Conservation (phyloP, 805 yeast species). For the Candida berthetii region DNA sequence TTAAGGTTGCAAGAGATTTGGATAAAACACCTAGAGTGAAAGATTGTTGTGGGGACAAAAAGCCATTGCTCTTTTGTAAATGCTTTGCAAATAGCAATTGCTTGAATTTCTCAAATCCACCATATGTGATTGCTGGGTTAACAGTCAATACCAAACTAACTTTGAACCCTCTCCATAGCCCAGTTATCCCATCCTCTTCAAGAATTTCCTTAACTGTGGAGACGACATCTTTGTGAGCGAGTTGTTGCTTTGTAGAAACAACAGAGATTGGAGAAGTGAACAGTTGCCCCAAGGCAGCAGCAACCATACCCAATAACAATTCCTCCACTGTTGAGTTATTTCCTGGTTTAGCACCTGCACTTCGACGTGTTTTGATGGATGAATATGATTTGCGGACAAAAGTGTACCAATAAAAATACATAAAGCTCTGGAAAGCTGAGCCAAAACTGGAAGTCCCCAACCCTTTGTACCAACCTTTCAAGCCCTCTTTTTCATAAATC, state of each 20-base stretch:
- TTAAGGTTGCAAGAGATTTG: slow-evolving; percentile 71
- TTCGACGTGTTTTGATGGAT: slow-evolving; percentile 26
- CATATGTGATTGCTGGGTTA: slow-evolving; percentile 85
- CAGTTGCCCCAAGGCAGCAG: slow-evolving; percentile 77
- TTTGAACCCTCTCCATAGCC: slow-evolving; percentile 81
- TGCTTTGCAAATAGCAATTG: slow-evolving; percentile 34
- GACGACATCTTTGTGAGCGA: slow-evolving; percentile 27
- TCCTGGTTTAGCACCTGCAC: slow-evolving; percentile 15
- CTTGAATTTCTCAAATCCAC: slow-evolving; percentile 67
- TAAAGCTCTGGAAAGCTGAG: slow-evolving; percentile 71
- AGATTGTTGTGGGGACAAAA: slow-evolving; percentile 55
- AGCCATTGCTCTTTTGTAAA: slow-evolving; percentile 18
- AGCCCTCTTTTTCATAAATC: slow-evolving; percentile 52
- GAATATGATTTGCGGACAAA: slow-evolving; percentile 52
- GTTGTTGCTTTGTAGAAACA: slow-evolving; percentile 62
- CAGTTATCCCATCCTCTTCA: slow-evolving; percentile 57
- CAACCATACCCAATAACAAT: slow-evolving; percentile 67
- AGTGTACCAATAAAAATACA: slow-evolving; percentile 86
- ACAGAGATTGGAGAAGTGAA: slow-evolving; percentile 80
- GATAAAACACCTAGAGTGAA: slow-evolving; percentile 75
- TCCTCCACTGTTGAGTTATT: slow-evolving; percentile 55
- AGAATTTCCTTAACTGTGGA: slow-evolving; percentile 44
- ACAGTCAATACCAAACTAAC: slow-evolving; percentile 72
- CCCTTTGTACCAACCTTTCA: slow-evolving; percentile 69
- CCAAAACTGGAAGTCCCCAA: slow-evolving; percentile 60